These are phyloP conservation scores for Elsinoe batatas DNA, from an alignment of 2,329 filamentous ascomycete genomes.

Conservation along the genomic window DNA sequence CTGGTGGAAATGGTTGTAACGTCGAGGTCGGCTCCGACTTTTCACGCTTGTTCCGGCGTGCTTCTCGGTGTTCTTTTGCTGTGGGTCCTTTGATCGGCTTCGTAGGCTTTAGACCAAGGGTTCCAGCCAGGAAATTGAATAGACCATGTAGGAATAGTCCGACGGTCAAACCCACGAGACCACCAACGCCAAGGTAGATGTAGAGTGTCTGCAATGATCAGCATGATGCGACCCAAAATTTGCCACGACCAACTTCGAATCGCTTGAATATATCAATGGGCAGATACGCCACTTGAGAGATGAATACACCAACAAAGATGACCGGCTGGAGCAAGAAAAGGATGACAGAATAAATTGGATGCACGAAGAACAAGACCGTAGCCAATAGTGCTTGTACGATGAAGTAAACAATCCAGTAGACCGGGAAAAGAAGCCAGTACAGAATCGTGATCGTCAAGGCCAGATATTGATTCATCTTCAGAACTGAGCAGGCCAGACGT, in stretches of 20 bases:
- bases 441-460: conserved; percentile 24
- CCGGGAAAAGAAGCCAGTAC: conserved; percentile 30
- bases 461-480: conserved; percentile 25
- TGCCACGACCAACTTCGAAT: conserved; percentile 42
- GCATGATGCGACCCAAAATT: background rate
- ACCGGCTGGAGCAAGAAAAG: conserved; percentile 43
- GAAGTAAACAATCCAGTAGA: conserved; percentile 31
- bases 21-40: conserved; percentile 14
- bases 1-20: background rate
- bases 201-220: conserved; percentile 35
- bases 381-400: conserved; percentile 24
- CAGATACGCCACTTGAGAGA: conserved; percentile 34
- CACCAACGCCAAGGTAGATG: conserved; percentile 55
- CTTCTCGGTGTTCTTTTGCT: conserved; percentile 26
- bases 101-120: conserved; percentile 17
- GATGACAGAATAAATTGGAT: conserved; percentile 40
- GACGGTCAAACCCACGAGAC: conserved; percentile 54
- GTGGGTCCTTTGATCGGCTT: conserved; percentile 18
- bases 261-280: conserved; percentile 43
- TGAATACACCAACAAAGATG: conserved; percentile 35
- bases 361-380: conserved; percentile 30
- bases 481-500: background rate
- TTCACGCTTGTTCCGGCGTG: conserved; percentile 20
- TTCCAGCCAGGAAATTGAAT: conserved; percentile 40
- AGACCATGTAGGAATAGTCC: conserved; percentile 51